Base-by-base conservation (phyloP, 177 flowering plant genomes). In the Vitis hybrid region DNA sequence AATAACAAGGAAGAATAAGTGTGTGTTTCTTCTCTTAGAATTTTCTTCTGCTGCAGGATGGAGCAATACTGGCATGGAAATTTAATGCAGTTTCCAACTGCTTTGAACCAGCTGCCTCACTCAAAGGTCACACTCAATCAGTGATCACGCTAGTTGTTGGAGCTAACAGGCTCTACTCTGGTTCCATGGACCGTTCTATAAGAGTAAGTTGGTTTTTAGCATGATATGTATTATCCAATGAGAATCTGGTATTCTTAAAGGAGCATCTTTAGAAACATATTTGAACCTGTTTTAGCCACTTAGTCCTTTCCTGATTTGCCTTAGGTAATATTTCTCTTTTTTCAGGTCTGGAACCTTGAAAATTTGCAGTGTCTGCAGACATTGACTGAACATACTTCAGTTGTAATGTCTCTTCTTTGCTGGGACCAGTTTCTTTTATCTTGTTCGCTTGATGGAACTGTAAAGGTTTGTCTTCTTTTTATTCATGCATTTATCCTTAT, bases 401-500 rank as follows among this genome's bases (percentile, higher is more conserved):
- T 87, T 65, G 99, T 96, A 50, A 96, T 86, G 97, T 93, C 97
- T 66, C 84, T 96, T 74, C 85, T 96, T 51, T 96, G 97, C 73
- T 93, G 99, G 97, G 97, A 96, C 52, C 93, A 91, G 66, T 93
- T 89, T 73, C 89, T 96, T 61, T 70, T 96, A 58, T 90, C 98
- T 20, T 85, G 92, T 78, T 93, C 99, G 15, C 76, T 96, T 77
- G 98, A 96, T 76, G 67, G 82, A 76, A 91, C 97, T 57, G 79
- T 96, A 55, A 96, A 93, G 98, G 99, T 94, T 58, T 50, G 61
- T 74, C 2, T 67, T 52, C 13, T 46, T 56, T 11, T 15, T 66
- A 2, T 66, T 24, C 32, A 9, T 69, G 0, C 51, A 7, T 12
- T 20, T 60, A 8, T 10, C 48, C 15, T 15, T 61, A 54, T 51